These are phyloP conservation scores for Boletus reticulatus DNA, from an alignment of 768 basidiomycete genomes.

Conservation along the genomic window DNA sequence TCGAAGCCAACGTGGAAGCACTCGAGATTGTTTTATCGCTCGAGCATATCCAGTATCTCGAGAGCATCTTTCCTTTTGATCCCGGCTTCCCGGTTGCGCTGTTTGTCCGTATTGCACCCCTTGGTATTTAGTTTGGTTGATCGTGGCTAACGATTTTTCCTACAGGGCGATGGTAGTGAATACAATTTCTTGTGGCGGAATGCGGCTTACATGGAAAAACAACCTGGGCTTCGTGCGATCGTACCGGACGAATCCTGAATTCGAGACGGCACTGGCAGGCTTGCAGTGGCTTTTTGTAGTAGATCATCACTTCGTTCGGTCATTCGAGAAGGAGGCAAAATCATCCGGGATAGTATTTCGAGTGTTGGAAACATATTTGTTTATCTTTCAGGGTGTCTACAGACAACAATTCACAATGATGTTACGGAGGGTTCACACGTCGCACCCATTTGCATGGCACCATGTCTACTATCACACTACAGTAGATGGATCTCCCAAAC, in stretches of 20 bases:
- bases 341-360: too few relatives aligned
- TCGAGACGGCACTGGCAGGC: too few relatives aligned
- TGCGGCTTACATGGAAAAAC: slow-evolving; percentile 22
- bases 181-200: slow-evolving; percentile 10
- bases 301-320: too few relatives aligned
- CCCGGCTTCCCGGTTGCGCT: slow-evolving; percentile 39
- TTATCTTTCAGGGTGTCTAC: too few relatives aligned
- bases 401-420: too few relatives aligned
- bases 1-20: slow-evolving; percentile 49
- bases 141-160: background rate
- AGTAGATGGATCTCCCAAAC: too few relatives aligned
- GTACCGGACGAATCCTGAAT: slow-evolving; percentile 2
- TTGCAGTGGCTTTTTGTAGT: too few relatives aligned
- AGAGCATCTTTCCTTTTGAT: slow-evolving; percentile 42
- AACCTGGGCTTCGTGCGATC: slow-evolving; percentile 8
- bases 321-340: too few relatives aligned
- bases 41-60: slow-evolving; percentile 46
- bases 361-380: too few relatives aligned
- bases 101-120: slow-evolving; percentile 26
- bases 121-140: background rate
- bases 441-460: too few relatives aligned
- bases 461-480: too few relatives aligned
- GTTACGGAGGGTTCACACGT: too few relatives aligned
- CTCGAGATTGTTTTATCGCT: slow-evolving; percentile 43
- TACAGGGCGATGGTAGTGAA: slow-evolving; percentile 29